Percentiles rank a stretch among this genome's conserved stretches.
Evolutionary conservation across 2,329 filamentous ascomycete species (phyloP).

Genomic region (Fusarium concolor): DNA sequence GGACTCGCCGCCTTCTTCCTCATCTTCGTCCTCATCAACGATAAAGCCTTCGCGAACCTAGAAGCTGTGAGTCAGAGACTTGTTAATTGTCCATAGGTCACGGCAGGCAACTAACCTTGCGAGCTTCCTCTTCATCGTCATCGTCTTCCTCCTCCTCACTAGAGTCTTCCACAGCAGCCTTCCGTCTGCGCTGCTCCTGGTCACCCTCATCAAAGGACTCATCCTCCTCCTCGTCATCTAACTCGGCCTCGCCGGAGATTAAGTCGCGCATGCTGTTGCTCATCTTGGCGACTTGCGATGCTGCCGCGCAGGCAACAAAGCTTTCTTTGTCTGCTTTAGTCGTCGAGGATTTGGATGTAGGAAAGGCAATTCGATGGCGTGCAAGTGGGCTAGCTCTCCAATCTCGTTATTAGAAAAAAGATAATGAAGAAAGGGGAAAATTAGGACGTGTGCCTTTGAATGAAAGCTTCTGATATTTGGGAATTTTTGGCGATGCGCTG

Average conservation of each 20-base stretch:
- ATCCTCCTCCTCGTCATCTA: constrained; percentile 88
- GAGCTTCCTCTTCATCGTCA: constrained; percentile 87
- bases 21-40: constrained; percentile 89
- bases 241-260: constrained; percentile 85
- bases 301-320: constrained; percentile 45
- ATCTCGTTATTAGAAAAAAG: constrained; percentile 6
- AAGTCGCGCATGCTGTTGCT: constrained; percentile 77
- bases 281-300: constrained; percentile 60
- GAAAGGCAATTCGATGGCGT: constrained; percentile 1
- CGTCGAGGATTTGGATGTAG: constrained; percentile 16
- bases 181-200: constrained; percentile 68
- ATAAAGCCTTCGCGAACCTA: constrained; percentile 96
- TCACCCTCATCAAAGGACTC: constrained; percentile 84
- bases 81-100: constrained; percentile 4
- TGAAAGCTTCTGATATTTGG: constrained; percentile 33
- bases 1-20: constrained; percentile 73
- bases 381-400: not conserved
- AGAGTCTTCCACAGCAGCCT: constrained; percentile 75
- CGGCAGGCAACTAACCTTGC: constrained; percentile 66
- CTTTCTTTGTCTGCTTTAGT: constrained; percentile 27
- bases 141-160: constrained; percentile 94
- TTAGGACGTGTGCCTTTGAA: constrained; percentile 20
- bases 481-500: constrained; percentile 45
- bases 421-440: constrained; percentile 20
- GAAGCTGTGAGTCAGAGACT: constrained; percentile 25